A percentile compares a stretch with the other conserved stretches of the same genome.
phyloP scores from a whole-genome alignment of 1,284 basidiomycete genomes.

The Termitomyces sp. region DNA sequence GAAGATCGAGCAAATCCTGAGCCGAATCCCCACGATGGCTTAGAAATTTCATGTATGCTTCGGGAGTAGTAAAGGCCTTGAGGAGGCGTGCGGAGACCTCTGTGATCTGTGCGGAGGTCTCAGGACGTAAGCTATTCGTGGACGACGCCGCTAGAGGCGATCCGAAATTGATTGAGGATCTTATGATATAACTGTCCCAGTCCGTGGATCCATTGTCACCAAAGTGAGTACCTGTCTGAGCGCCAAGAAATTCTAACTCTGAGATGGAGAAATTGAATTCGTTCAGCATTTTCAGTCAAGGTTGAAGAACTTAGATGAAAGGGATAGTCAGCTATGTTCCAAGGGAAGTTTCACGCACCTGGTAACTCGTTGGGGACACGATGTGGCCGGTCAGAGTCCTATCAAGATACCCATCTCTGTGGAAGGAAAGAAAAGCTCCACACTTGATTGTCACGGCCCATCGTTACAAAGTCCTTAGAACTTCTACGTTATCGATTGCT shows the following conservation, averaged over 20 bases:
- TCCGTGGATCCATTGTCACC: background rate
- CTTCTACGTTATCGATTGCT: background rate
- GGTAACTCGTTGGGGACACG: background rate
- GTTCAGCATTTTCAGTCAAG: background rate
- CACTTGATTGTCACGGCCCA: background rate
- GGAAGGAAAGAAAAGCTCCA: background rate
- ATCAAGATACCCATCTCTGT: background rate
- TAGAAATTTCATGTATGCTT: constrained; percentile 3
- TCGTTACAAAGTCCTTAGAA: background rate
- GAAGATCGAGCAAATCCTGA: constrained; percentile 17
- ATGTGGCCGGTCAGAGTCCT: background rate
- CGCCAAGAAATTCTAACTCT: background rate
- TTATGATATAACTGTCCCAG: background rate
- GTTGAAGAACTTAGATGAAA: background rate
- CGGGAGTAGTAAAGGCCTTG: background rate
- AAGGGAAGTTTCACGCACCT: background rate
- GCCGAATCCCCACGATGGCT: constrained; percentile 2
- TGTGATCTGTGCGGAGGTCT: background rate
- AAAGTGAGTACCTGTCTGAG: background rate
- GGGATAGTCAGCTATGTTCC: background rate
- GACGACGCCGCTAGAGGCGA: background rate
- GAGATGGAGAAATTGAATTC: background rate
- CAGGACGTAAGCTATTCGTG: background rate
- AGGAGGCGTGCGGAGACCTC: background rate
- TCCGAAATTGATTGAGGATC: background rate